Conservation (phyloP, 495 filamentous ascomycete species). For the Entonaema liquescens region DNA sequence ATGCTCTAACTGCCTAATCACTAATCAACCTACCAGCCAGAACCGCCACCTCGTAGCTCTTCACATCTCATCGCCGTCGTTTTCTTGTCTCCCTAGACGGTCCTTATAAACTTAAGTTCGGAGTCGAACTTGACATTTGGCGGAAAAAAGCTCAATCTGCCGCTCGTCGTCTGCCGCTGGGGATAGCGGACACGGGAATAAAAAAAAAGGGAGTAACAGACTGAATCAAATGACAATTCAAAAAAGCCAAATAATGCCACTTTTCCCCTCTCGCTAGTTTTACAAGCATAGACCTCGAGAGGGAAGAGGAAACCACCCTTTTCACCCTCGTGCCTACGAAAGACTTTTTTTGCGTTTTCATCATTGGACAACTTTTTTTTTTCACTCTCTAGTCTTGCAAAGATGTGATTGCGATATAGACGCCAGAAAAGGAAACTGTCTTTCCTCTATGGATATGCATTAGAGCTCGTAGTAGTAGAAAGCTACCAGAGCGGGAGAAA, state of each 20-base stretch:
- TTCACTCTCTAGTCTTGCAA: conserved; percentile 24
- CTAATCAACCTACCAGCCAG: neutral
- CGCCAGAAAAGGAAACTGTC: conserved; percentile 11
- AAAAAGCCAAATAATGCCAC: conserved; percentile 9
- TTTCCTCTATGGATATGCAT: conserved; percentile 34
- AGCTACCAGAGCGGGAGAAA: neutral
- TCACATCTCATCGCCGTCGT: neutral
- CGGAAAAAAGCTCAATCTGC: conserved; percentile 4
- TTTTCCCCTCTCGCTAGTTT: conserved; percentile 9
- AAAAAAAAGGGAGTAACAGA: neutral
- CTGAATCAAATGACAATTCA: neutral
- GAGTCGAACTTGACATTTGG: neutral
- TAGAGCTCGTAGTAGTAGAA: conserved; percentile 15
- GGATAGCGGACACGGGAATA: neutral
- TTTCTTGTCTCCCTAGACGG: neutral
- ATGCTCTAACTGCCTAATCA: neutral
- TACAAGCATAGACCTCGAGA: conserved; percentile 6
- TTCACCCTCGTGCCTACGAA: neutral
- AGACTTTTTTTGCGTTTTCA: conserved; percentile 2
- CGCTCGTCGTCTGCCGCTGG: neutral
- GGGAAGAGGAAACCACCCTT: neutral
- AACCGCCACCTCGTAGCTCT: conserved; percentile 6
- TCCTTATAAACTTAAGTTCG: neutral
- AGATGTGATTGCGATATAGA: neutral
- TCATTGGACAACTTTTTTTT: conserved; percentile 4